Conservation (phyloP, 2,329 filamentous ascomycete genomes). For the Hypocrella siamensis region DNA sequence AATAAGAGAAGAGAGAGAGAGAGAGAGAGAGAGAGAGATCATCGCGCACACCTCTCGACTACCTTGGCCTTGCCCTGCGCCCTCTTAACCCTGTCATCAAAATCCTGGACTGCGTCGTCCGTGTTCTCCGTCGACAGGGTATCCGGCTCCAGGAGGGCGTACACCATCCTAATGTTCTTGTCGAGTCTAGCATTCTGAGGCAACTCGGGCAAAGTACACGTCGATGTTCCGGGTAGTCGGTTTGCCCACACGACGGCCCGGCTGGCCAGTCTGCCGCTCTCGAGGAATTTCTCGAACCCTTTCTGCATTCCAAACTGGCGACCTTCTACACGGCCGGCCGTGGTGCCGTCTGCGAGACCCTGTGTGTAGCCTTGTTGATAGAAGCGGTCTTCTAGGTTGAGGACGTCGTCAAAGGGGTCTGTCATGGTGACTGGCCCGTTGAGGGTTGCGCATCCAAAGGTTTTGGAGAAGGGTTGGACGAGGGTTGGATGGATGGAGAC, state of each 20-base stretch:
- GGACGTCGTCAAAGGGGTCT: conserved; percentile 41
- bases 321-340: conserved; percentile 72
- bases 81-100: conserved; percentile 75
- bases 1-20: not conserved
- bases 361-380: conserved; percentile 70
- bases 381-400: conserved; percentile 51
- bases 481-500: too few species aligned
- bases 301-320: conserved; percentile 82
- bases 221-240: not conserved
- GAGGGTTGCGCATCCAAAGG: too few species aligned
- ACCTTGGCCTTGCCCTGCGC: conserved; percentile 75
- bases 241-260: conserved; percentile 74
- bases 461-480: too few species aligned
- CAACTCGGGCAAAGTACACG: conserved; percentile 23
- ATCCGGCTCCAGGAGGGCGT: conserved; percentile 63
- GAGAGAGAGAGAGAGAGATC: too few species aligned
- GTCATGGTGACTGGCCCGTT: conserved; percentile 7
- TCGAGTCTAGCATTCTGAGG: conserved; percentile 48
- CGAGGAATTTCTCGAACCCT: conserved; percentile 82
- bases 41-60: conserved; percentile 52
- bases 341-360: conserved; percentile 59
- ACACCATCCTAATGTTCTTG: conserved; percentile 62
- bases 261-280: conserved; percentile 65
- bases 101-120: conserved; percentile 79
- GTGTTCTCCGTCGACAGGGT: conserved; percentile 68